Percentiles rank a stretch among this genome's conserved stretches.
Evolutionary conservation across 2,329 filamentous ascomycete genomes (phyloP).

Genomic region (Cladosporium sp.): DNA sequence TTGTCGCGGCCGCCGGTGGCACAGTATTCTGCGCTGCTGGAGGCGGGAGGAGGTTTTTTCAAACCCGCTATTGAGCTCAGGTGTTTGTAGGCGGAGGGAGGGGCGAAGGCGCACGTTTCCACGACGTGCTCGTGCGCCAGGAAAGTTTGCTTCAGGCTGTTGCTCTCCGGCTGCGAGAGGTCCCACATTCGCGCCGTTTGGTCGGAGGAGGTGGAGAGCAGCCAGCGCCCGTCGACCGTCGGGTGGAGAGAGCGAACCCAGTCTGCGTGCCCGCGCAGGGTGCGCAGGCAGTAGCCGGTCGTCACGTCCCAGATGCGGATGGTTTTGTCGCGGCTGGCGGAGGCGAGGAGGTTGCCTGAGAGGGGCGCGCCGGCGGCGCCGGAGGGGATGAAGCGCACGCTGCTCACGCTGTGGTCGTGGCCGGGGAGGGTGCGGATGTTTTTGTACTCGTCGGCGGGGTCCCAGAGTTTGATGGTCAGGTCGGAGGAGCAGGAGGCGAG

Average conservation of each 20-base stretch:
- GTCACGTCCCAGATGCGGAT: constrained; percentile 89
- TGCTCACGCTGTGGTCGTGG: constrained; percentile 88
- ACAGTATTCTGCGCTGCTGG: constrained; percentile 78
- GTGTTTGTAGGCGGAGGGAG: constrained; percentile 71
- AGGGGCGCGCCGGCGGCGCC: constrained; percentile 72
- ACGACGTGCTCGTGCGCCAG: constrained; percentile 83
- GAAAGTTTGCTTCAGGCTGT: constrained; percentile 62
- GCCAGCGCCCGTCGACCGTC: constrained; percentile 75
- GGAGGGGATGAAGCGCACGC: constrained; percentile 82
- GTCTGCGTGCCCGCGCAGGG: constrained; percentile 77
- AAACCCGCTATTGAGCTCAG: constrained; percentile 73
- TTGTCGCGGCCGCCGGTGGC: constrained; percentile 89
- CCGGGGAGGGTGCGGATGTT: constrained; percentile 88
- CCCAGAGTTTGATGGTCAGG: constrained; percentile 92
- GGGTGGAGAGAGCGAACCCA: constrained; percentile 91
- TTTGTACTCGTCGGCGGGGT: constrained; percentile 88
- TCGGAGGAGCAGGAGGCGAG: constrained; percentile 84
- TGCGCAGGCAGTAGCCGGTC: constrained; percentile 88
- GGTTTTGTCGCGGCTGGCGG: constrained; percentile 79
- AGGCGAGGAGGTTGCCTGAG: constrained; percentile 82
- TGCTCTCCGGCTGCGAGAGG: constrained; percentile 64
- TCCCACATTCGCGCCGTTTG: constrained; percentile 83
- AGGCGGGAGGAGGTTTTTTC: constrained; percentile 73
- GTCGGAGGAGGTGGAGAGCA: constrained; percentile 80
- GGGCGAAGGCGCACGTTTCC: constrained; percentile 83